Conservation (phyloP, 2,329 filamentous ascomycete species). For the Atkinsonella hypoxylon region DNA sequence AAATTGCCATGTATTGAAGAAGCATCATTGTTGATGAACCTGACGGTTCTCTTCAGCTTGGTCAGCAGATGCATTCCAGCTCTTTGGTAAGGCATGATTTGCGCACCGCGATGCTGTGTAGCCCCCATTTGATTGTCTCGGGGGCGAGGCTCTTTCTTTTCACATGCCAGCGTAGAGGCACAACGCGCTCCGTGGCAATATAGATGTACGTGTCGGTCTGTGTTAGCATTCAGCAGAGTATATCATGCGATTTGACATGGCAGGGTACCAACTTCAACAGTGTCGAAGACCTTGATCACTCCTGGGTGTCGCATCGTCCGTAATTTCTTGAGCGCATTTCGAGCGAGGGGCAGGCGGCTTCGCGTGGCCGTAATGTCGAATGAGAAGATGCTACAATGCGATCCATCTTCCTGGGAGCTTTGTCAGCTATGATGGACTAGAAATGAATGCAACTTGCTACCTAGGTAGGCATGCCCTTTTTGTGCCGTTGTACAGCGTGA, state of each 20-base stretch:
- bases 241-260: background rate
- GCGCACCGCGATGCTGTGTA: slow-evolving; percentile 68
- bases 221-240: slow-evolving; percentile 13
- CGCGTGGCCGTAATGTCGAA: slow-evolving; percentile 81
- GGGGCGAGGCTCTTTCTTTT: slow-evolving; percentile 76
- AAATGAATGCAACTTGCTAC: too few species aligned
- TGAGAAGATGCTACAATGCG: slow-evolving; percentile 90
- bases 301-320: slow-evolving; percentile 89
- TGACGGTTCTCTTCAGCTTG: slow-evolving; percentile 62
- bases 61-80: slow-evolving; percentile 11
- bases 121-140: slow-evolving; percentile 94
- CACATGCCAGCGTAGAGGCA: slow-evolving; percentile 80
- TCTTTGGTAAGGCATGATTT: too few species aligned
- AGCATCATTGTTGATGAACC: slow-evolving; percentile 92
- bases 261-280: slow-evolving; percentile 59
- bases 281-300: slow-evolving; percentile 87
- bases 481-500: slow-evolving; percentile 91
- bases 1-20: slow-evolving; percentile 83
- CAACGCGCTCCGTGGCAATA: slow-evolving; percentile 84
- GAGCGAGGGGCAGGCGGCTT: slow-evolving; percentile 71
- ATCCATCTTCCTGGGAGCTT: slow-evolving; percentile 66
- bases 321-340: slow-evolving; percentile 87
- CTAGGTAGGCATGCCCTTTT: slow-evolving; percentile 50
- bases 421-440: background rate
- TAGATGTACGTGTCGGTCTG: slow-evolving; percentile 92